A percentile compares a stretch with the other conserved stretches of the same genome.
These are phyloP conservation scores for Codiaeum variegatum DNA, from an alignment of 441 rosid species.

Conservation along the genomic window DNA sequence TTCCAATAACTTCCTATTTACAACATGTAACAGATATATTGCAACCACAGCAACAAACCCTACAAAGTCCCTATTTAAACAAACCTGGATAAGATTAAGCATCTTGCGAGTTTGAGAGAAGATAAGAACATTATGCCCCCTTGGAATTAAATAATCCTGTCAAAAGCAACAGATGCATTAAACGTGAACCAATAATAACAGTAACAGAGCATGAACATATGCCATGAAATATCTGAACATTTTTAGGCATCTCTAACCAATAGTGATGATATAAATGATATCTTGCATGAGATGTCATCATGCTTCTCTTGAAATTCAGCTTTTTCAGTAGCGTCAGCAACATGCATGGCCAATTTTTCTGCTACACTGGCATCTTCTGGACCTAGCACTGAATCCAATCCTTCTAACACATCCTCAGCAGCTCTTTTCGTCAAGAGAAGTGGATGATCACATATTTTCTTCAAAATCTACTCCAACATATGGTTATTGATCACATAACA, in stretches of 20 bases:
- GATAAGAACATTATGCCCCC: conserved; percentile 85
- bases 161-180: conserved; percentile 22
- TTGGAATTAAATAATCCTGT: conserved; percentile 74
- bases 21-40: too few relatives aligned
- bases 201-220: conserved; percentile 13
- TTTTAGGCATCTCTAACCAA: conserved; percentile 47
- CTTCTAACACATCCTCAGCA: conserved; percentile 94
- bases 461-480: conserved; percentile 68
- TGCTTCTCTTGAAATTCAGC: conserved; percentile 73
- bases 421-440: conserved; percentile 96
- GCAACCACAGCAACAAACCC: background rate
- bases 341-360: conserved; percentile 83
- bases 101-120: conserved; percentile 98
- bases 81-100: conserved; percentile 92
- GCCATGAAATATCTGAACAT: background rate
- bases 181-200: conserved; percentile 13
- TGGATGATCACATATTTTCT: conserved; percentile 98
- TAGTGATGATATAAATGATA: conserved; percentile 71
- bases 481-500: background rate
- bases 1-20: too few relatives aligned
- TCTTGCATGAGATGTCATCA: conserved; percentile 83
- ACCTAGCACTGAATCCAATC: conserved; percentile 75
- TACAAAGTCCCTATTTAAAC: conserved; percentile 21
- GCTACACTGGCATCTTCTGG: conserved; percentile 78
- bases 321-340: conserved; percentile 75